Evolutionary conservation across 345 rosid genomes (phyloP), one percentile per base, ranked within the genome.

Genomic region (Erysimum cheiranthoides): DNA sequence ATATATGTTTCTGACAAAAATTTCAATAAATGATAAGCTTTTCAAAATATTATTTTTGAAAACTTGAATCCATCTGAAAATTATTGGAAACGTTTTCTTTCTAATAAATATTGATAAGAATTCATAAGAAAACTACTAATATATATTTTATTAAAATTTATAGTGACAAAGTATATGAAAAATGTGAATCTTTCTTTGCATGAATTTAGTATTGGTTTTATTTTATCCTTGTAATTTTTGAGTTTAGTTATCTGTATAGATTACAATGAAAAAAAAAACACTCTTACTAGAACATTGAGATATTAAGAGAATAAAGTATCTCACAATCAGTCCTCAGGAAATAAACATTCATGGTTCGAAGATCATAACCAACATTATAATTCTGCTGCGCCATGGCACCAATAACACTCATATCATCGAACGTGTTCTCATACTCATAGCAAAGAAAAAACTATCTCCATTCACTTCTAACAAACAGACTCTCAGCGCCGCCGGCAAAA

Each of bases 401-500:
- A 68, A 79, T 79, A 63, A 79, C 82, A 25, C 11, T 79, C 79
- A 72, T 78, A 60, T 72, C 81, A 72, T 78, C 81, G 0, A 66
- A 58, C 25, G 60, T 2, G 38, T 78, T 60, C 73, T 21, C 1
- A 66, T 66, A 32, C 10, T 68, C 58, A 88, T 60, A 8, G 88
- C 84, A 76, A 84, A 71, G 72, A 90, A 90, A 67, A 90, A 83
- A n/a, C 53, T 66, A 13, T 84, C 75, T 36, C 62, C 78, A 10
- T 5, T 39, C 81, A 69, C 70, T 74, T 47, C 81, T 80, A 40
- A 78, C 78, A 45, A 89, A 89, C 78, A 87, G 50, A 53, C 87
- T 84, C 10, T 69, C 89, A 30, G 88, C 92, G 0, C 85, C 87
- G 1, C 50, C 89, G 0, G 80, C 73, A 8, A 87, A 86, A 67